Conservation (phyloP, 441 rosid species). For the Gossypium laxum region DNA sequence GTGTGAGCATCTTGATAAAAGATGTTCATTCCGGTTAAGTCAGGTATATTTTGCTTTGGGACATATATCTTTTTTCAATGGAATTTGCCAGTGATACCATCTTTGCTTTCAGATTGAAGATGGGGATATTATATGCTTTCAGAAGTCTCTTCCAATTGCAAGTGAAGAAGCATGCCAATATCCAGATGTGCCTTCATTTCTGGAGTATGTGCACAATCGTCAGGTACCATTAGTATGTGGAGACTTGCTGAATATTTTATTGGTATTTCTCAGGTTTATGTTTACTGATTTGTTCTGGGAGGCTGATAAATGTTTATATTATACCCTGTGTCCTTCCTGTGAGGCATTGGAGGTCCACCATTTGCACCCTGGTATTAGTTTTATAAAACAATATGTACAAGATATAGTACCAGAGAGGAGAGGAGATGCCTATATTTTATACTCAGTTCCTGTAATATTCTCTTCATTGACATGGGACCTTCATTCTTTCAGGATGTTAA, state of each 20-base stretch:
- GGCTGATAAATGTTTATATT: not conserved
- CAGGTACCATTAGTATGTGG: conserved; percentile 39
- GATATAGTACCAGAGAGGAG: not conserved
- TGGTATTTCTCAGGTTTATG: not conserved
- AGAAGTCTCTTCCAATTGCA: conserved; percentile 45
- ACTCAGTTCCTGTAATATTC: not conserved
- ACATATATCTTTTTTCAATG: conserved; percentile 9
- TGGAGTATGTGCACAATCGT: conserved; percentile 89
- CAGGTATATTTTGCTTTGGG: conserved; percentile 43
- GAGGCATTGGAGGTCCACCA: not conserved
- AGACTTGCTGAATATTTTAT: not conserved
- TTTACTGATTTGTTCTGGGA: not conserved
- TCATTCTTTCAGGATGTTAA: conserved; percentile 5
- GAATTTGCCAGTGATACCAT: conserved; percentile 3
- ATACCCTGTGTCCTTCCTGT: not conserved
- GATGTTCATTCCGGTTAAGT: conserved; percentile 54
- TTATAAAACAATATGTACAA: not conserved
- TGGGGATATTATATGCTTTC: conserved; percentile 95
- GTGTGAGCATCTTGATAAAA: conserved; percentile 91
- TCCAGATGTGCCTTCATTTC: conserved; percentile 78
- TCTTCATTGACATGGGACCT: not conserved
- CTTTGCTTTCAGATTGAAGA: conserved; percentile 66
- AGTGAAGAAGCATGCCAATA: conserved; percentile 49
- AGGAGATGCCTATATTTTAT: not conserved
- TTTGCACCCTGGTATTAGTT: not conserved